A percentile compares a stretch with the other conserved stretches of the same genome.
phyloP scores from a whole-genome alignment of 352 stramenopile genomes.

The Phytophthora syringae region DNA sequence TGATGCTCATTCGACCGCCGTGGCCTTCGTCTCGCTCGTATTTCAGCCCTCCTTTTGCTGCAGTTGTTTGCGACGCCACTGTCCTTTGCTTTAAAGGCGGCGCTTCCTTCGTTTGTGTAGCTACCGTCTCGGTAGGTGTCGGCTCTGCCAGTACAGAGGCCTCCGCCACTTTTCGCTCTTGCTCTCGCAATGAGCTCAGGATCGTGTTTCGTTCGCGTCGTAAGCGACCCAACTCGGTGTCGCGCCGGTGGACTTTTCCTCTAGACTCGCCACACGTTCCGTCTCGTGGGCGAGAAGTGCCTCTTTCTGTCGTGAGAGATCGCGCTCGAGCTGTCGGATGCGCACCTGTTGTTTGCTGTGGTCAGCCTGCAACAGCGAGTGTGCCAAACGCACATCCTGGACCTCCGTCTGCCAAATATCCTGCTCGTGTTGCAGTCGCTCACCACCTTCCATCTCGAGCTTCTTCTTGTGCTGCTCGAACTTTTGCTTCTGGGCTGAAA shows the following conservation, averaged over 20 bases:
- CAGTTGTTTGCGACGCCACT: slow-evolving; percentile 29
- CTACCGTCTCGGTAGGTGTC: slow-evolving; percentile 10
- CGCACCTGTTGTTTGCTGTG: slow-evolving; percentile 66
- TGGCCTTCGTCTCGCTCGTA: background rate
- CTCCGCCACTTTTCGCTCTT: slow-evolving; percentile 45
- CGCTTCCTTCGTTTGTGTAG: slow-evolving; percentile 31
- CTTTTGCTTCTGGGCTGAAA: slow-evolving; percentile 36
- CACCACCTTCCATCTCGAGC: slow-evolving; percentile 40
- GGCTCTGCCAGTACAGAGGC: slow-evolving; percentile 6
- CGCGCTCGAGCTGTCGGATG: slow-evolving; percentile 65
- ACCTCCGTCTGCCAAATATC: slow-evolving; percentile 68
- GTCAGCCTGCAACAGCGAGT: slow-evolving; percentile 57
- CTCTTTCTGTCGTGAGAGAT: slow-evolving; percentile 62
- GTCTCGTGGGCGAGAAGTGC: slow-evolving; percentile 50
- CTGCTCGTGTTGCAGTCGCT: slow-evolving; percentile 54
- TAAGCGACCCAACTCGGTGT: slow-evolving; percentile 62
- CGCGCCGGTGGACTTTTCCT: slow-evolving; percentile 39
- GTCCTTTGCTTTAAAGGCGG: slow-evolving; percentile 6
- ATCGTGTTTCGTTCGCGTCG: slow-evolving; percentile 73
- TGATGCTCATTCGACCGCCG: slow-evolving; percentile 36
- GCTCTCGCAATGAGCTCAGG: slow-evolving; percentile 59
- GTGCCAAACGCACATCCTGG: slow-evolving; percentile 52
- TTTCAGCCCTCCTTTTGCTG: background rate
- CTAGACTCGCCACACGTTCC: slow-evolving; percentile 46
- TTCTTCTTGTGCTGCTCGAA: slow-evolving; percentile 38